These are phyloP conservation scores for Psidium friedrichsthalianum DNA, from an alignment of 345 rosid species.

Conservation along the genomic window DNA sequence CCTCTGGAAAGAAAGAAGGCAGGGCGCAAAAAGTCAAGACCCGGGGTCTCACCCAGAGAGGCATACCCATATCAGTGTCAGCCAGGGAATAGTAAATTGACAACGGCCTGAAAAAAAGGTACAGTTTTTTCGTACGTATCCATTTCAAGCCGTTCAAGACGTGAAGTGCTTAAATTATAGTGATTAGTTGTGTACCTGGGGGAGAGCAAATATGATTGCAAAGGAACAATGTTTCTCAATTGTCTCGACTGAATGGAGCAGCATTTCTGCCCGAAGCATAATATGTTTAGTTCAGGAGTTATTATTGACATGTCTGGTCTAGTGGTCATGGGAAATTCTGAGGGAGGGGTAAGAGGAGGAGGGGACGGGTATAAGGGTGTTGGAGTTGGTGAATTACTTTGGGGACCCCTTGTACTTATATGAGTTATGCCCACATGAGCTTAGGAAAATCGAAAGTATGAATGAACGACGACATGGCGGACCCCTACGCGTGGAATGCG, in stretches of 20 bases:
- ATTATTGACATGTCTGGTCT: neutral
- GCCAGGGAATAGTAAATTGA: conserved; percentile 13
- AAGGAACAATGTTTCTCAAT: neutral
- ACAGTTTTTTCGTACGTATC: neutral
- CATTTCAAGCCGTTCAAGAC: neutral
- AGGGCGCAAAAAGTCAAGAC: conserved; percentile 24
- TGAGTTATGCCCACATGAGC: too few relatives aligned
- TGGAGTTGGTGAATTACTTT: too few relatives aligned
- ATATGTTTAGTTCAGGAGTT: neutral
- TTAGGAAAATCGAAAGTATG: too few relatives aligned
- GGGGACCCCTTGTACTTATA: too few relatives aligned
- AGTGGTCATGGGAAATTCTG: neutral
- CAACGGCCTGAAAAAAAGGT: conserved; percentile 32
- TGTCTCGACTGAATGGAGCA: neutral
- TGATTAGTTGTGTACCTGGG: conserved; percentile 8
- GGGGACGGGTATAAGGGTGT: too few relatives aligned
- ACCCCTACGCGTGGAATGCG: too few relatives aligned
- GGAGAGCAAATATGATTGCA: conserved; percentile 31
- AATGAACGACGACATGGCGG: too few relatives aligned
- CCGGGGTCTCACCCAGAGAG: conserved; percentile 27
- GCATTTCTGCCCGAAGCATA: neutral
- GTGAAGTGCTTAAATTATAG: neutral
- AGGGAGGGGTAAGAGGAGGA: neutral
- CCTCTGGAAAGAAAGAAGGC: conserved; percentile 49
- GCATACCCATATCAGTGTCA: conserved; percentile 20